Conservation (phyloP, 2,329 filamentous ascomycete genomes). For the Tolypocladium tropicale region DNA sequence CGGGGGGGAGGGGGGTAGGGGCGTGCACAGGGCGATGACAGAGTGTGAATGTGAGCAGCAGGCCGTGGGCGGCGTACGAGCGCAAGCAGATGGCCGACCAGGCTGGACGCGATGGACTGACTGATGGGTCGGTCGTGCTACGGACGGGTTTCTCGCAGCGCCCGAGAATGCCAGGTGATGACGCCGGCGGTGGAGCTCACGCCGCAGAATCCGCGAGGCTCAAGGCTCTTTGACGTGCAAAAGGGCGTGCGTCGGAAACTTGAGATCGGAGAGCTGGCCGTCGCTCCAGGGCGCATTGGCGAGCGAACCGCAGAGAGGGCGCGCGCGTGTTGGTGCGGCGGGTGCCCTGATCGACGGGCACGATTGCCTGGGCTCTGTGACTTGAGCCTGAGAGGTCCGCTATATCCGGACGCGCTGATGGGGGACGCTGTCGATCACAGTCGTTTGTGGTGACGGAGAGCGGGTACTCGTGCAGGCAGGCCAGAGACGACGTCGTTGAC, state of each 20-base stretch:
- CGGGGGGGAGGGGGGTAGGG: slow-evolving; percentile 1
- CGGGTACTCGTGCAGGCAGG: not conserved
- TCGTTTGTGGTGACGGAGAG: not conserved
- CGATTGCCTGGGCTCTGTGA: not conserved
- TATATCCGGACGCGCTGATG: not conserved
- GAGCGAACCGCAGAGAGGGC: not conserved
- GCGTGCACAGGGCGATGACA: not conserved
- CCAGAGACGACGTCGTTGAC: not conserved
- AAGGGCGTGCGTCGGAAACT: not conserved
- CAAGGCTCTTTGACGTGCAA: not conserved
- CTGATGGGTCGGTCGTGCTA: not conserved
- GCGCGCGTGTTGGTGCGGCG: no score
- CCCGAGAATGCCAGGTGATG: not conserved
- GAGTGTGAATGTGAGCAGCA: not conserved
- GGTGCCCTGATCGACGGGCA: not conserved
- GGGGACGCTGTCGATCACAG: not conserved
- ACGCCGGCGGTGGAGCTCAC: not conserved
- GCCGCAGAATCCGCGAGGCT: not conserved
- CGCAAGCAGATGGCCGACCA: not conserved
- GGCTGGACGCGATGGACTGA: not conserved
- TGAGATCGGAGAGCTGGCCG: not conserved
- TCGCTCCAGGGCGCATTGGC: not conserved
- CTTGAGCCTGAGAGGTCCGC: not conserved
- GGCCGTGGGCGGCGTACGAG: not conserved
- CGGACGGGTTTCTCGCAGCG: not conserved